Evolutionary conservation across 352 stramenopile species (phyloP).

Genomic region (Globisporangium megalacanthum): DNA sequence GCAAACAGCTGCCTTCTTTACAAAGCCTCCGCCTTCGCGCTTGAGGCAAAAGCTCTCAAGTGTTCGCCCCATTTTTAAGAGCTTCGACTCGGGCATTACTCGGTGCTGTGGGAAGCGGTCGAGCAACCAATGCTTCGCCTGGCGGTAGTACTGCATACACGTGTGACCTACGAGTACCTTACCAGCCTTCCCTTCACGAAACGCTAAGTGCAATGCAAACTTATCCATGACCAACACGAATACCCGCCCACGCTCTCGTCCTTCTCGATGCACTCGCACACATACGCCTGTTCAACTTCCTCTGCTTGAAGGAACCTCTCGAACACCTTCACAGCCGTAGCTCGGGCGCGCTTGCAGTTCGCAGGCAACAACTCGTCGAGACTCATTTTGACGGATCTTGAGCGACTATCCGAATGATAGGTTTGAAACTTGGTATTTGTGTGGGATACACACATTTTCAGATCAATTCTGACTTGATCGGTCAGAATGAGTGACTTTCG

Average conservation of each 20-base stretch:
- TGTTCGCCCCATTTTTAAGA: neutral
- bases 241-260: neutral
- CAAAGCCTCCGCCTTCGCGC: neutral
- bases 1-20: neutral
- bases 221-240: neutral
- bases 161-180: neutral
- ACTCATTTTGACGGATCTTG: neutral
- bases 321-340: neutral
- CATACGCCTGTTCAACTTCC: neutral
- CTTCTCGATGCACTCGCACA: constrained; percentile 3
- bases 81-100: neutral
- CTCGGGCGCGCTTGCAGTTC: neutral
- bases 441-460: neutral
- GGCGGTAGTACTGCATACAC: neutral
- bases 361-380: neutral
- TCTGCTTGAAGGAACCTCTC: neutral
- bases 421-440: neutral
- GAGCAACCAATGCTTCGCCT: neutral
- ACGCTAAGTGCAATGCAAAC: neutral
- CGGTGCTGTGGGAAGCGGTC: neutral
- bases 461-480: neutral
- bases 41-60: neutral
- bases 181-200: neutral
- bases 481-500: neutral
- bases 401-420: neutral